These are phyloP conservation scores for Alternaria burnsii DNA, from an alignment of 2,329 filamentous ascomycete genomes.

Conservation along the genomic window DNA sequence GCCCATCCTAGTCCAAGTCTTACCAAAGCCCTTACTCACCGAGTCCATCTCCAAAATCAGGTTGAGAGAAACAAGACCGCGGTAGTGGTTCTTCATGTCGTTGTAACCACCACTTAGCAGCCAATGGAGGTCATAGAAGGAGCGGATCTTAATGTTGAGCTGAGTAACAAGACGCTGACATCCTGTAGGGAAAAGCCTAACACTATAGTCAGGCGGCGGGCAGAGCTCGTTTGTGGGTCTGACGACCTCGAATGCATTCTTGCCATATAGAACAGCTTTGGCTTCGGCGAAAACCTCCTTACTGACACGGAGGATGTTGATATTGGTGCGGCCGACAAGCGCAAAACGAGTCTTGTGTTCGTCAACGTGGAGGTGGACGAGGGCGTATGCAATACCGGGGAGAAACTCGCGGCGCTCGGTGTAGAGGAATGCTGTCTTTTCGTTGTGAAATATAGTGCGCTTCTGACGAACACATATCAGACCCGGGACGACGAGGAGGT, in stretches of 20 bases:
- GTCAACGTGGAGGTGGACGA: slow-evolving; percentile 24
- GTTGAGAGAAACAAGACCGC: slow-evolving; percentile 24
- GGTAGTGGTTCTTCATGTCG: slow-evolving; percentile 34
- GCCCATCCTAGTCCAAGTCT: slow-evolving; percentile 16
- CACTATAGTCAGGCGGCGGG: slow-evolving; percentile 31
- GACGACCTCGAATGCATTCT: slow-evolving; percentile 49
- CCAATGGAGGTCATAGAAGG: slow-evolving; percentile 34
- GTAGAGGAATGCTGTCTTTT: slow-evolving; percentile 25
- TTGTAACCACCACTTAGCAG: slow-evolving; percentile 29
- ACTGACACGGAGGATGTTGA: slow-evolving; percentile 45
- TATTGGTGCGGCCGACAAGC: slow-evolving; percentile 25
- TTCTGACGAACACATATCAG: slow-evolving; percentile 41
- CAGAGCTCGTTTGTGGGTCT: slow-evolving; percentile 30
- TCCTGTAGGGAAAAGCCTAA: slow-evolving; percentile 31
- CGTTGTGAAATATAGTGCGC: slow-evolving; percentile 25
- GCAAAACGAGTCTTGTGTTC: slow-evolving; percentile 28
- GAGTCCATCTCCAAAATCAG: slow-evolving; percentile 36
- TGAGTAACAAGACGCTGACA: slow-evolving; percentile 28
- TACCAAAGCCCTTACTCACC: slow-evolving; percentile 23
- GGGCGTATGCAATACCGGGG: slow-evolving; percentile 36
- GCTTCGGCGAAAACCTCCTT: slow-evolving; percentile 53
- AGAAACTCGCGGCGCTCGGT: slow-evolving; percentile 28
- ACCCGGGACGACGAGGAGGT: slow-evolving; percentile 34
- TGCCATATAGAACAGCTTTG: slow-evolving; percentile 52
- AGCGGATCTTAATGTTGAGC: slow-evolving; percentile 31